phyloP scores from a whole-genome alignment of 2,329 filamentous ascomycete species.

The Phialophora tarda region DNA sequence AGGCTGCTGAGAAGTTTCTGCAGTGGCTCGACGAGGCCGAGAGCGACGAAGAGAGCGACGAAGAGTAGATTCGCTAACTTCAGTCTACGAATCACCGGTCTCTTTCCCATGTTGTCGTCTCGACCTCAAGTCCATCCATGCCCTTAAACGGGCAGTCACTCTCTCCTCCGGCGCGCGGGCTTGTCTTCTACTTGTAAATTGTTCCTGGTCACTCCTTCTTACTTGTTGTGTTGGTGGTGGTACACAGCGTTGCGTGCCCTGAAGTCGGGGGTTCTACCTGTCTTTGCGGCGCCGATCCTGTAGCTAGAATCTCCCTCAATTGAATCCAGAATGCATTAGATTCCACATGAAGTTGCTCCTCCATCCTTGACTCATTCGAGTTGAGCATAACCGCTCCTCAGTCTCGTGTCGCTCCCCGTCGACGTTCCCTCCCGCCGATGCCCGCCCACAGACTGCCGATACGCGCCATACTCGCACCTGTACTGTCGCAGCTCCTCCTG shows the following conservation, averaged over 20 bases:
- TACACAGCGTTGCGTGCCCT: conserved; percentile 10
- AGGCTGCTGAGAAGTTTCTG: conserved; percentile 91
- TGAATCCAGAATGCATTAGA: conserved; percentile 17
- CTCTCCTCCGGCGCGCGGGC: conserved; percentile 27
- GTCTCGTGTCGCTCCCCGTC: background rate
- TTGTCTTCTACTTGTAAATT: conserved; percentile 13
- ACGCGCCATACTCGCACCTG: background rate
- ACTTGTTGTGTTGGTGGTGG: conserved; percentile 10
- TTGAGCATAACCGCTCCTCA: background rate
- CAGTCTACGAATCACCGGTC: background rate
- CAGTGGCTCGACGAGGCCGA: conserved; percentile 89
- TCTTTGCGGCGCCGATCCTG: conserved; percentile 17
- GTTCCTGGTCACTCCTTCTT: conserved; percentile 29
- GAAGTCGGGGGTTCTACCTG: conserved; percentile 16
- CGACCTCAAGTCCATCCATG: background rate
- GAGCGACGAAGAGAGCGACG: conserved; percentile 61
- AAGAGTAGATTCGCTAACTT: conserved; percentile 22
- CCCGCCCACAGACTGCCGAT: background rate
- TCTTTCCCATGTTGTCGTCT: background rate
- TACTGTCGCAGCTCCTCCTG: background rate
- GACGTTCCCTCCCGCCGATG: background rate
- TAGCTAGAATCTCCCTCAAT: conserved; percentile 32
- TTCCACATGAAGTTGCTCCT: background rate
- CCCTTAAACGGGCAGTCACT: conserved; percentile 9
- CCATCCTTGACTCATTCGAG: background rate